A percentile compares a stretch with the other conserved stretches of the same genome.
phyloP scores from a whole-genome alignment of 2,329 filamentous ascomycete genomes.

The Xylogone sp. region DNA sequence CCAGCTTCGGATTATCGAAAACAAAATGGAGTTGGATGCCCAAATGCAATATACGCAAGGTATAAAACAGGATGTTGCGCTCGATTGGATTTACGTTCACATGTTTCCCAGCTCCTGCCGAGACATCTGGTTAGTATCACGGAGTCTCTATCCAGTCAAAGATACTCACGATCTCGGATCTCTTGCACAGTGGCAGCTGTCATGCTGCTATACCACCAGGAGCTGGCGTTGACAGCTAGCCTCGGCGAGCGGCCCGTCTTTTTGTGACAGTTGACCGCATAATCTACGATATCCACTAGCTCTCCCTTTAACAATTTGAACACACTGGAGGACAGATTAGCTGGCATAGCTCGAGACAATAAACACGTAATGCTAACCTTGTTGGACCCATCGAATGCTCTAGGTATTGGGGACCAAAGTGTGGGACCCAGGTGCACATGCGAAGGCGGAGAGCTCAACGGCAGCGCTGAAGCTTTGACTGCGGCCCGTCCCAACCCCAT shows the following conservation, averaged over 20 bases:
- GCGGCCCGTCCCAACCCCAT: not conserved
- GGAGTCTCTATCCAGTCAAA: not conserved
- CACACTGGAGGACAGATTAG: not conserved
- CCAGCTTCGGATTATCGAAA: constrained; percentile 7
- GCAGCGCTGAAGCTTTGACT: too few relatives aligned
- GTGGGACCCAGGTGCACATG: too few relatives aligned
- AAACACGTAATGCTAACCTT: not conserved
- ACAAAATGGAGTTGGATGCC: constrained; percentile 10
- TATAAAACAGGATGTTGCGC: constrained; percentile 5
- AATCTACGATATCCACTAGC: constrained; percentile 9
- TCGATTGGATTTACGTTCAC: constrained; percentile 1
- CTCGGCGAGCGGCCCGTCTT: not conserved
- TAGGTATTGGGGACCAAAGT: not conserved
- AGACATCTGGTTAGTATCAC: not conserved
- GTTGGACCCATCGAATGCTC: not conserved
- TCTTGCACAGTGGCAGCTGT: not conserved
- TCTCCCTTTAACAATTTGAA: constrained; percentile 3
- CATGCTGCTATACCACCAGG: constrained; percentile 8
- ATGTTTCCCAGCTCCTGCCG: not conserved
- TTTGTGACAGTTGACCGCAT: constrained; percentile 3
- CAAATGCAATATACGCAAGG: constrained; percentile 4
- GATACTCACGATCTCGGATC: not conserved
- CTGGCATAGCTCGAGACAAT: not conserved
- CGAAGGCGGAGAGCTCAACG: too few relatives aligned
- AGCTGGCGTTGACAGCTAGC: constrained; percentile 6